Evolutionary conservation across 139 green algal genomes (phyloP).

Genomic region (Edaphochlamys debaryana): DNA sequence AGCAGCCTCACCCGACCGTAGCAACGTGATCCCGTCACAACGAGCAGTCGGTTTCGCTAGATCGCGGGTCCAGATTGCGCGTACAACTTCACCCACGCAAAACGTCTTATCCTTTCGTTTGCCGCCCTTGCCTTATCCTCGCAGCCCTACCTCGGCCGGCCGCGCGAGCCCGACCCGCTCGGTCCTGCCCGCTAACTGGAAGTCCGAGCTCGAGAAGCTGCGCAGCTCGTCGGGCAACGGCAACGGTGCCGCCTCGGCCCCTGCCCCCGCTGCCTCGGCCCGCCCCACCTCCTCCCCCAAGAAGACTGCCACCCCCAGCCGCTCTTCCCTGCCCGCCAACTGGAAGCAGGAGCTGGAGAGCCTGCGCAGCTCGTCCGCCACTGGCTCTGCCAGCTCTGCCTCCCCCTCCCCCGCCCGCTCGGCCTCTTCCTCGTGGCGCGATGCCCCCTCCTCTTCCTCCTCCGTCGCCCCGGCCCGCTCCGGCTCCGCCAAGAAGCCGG

Average conservation of each 20-base stretch:
- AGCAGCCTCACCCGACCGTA: too few species aligned
- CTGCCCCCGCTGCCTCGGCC: background rate
- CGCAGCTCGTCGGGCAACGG: constrained; percentile 8
- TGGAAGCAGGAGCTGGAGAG: constrained; percentile 42
- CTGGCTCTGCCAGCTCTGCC: background rate
- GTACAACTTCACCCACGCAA: too few species aligned
- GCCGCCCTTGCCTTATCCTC: background rate
- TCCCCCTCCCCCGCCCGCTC: background rate
- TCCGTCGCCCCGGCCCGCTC: background rate
- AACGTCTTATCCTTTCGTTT: too few species aligned
- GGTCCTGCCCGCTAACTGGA: constrained; percentile 38
- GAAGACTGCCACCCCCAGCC: constrained; percentile 5
- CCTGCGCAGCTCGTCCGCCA: background rate
- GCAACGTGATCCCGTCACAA: too few species aligned
- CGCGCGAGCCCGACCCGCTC: constrained; percentile 35
- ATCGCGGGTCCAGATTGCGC: too few species aligned
- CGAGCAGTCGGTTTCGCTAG: too few species aligned
- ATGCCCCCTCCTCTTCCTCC: constrained; percentile 4
- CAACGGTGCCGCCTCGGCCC: background rate
- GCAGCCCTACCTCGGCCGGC: too few species aligned
- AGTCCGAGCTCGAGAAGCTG: constrained; percentile 32
- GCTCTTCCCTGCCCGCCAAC: constrained; percentile 24
- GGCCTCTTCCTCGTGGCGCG: background rate
- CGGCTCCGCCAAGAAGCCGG: background rate
- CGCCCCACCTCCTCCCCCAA: background rate